These are phyloP conservation scores for Thyridium curvatum DNA, from an alignment of 2,329 filamentous ascomycete genomes.

Conservation along the genomic window DNA sequence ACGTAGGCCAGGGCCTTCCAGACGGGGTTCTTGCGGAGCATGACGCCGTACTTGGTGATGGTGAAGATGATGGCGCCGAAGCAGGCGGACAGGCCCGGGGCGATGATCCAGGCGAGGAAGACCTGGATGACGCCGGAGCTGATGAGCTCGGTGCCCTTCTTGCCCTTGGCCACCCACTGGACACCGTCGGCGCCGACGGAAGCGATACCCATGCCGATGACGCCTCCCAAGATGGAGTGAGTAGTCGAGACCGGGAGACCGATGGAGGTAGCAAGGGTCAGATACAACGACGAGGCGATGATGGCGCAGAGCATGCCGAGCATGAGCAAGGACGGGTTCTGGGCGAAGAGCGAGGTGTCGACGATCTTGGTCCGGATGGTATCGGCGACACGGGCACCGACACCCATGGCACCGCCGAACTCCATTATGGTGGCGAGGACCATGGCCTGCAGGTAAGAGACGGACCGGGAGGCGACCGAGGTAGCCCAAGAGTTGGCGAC, in stretches of 20 bases:
- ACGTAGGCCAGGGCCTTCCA: conserved; percentile 44
- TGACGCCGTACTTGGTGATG: conserved; percentile 49
- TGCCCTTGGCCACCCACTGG: conserved; percentile 42
- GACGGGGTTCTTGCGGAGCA: conserved; percentile 46
- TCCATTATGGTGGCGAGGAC: conserved; percentile 52
- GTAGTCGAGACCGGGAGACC: conserved; percentile 57
- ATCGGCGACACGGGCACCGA: conserved; percentile 53
- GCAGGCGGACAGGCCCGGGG: conserved; percentile 45
- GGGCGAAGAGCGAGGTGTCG: conserved; percentile 36
- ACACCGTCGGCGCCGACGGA: conserved; percentile 43
- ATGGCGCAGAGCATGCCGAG: conserved; percentile 52
- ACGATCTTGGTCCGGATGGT: conserved; percentile 58
- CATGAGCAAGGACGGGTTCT: conserved; percentile 47
- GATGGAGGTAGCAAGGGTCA: conserved; percentile 48
- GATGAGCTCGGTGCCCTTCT: conserved; percentile 21
- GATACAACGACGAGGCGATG: conserved; percentile 44
- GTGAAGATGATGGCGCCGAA: conserved; percentile 51
- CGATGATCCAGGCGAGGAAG: conserved; percentile 55
- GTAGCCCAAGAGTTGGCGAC: conserved; percentile 74
- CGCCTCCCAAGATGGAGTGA: conserved; percentile 53
- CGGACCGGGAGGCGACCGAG: conserved; percentile 62
- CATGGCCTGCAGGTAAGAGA: conserved; percentile 56
- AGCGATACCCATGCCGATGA: conserved; percentile 54
- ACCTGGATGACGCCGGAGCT: conserved; percentile 50
- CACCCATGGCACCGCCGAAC: conserved; percentile 53